Conservation (phyloP, 371 early-diverging fungal species). For the Paraphysoderma sedebokerense region DNA sequence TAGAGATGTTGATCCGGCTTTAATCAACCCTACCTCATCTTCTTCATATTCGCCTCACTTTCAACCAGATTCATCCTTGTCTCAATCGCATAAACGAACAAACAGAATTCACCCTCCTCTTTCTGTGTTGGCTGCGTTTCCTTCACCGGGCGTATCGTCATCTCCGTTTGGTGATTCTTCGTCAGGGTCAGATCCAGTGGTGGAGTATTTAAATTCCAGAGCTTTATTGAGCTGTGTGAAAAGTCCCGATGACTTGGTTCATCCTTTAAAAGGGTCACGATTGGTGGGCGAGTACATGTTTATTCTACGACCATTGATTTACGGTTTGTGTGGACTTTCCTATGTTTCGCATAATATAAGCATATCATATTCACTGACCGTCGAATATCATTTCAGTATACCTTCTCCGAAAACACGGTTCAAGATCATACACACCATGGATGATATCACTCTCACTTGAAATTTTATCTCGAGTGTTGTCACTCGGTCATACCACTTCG, state of each 20-base stretch:
- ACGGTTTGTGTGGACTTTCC: slow-evolving; percentile 13
- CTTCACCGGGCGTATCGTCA: not conserved
- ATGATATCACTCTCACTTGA: too few relatives aligned
- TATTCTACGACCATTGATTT: slow-evolving; percentile 67
- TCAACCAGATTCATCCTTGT: not conserved
- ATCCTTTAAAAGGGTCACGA: slow-evolving; percentile 30
- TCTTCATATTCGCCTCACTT: not conserved
- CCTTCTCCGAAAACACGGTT: too few relatives aligned
- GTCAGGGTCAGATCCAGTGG: not conserved
- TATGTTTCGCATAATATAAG: not conserved
- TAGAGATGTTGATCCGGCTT: slow-evolving; percentile 50
- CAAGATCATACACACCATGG: too few relatives aligned
- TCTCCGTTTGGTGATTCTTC: not conserved
- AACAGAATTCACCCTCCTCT: not conserved
- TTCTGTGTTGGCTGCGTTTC: not conserved
- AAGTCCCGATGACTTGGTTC: slow-evolving; percentile 50
- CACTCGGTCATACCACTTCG: too few relatives aligned
- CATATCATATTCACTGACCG: too few relatives aligned
- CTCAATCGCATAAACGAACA: not conserved
- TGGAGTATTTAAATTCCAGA: not conserved
- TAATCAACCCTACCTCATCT: too few relatives aligned
- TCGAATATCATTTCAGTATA: too few relatives aligned
- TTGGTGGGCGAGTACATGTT: slow-evolving; percentile 57
- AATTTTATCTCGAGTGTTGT: too few relatives aligned
- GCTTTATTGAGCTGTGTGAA: slow-evolving; percentile 4